phyloP scores from a whole-genome alignment of 2,329 filamentous ascomycete species.

The Furcasterigmium furcatum region DNA sequence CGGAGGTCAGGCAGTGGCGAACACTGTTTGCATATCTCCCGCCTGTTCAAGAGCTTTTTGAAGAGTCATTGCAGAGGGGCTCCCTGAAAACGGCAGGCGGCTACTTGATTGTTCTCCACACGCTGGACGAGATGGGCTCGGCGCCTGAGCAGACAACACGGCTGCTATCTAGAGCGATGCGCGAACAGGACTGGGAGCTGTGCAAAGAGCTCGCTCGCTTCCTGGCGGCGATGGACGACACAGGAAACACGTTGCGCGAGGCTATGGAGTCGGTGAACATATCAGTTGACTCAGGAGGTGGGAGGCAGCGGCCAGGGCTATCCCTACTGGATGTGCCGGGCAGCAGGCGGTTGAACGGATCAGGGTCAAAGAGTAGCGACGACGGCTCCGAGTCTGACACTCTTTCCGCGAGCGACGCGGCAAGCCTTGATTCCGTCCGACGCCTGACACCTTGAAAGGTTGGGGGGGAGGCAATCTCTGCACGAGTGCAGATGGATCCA shows the following conservation, averaged over 20 bases:
- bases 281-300: conserved; percentile 16
- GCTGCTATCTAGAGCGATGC: conserved; percentile 75
- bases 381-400: conserved; percentile 32
- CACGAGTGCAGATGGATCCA: too few relatives aligned
- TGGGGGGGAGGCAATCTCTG: too few relatives aligned
- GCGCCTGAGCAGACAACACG: conserved; percentile 77
- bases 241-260: conserved; percentile 72
- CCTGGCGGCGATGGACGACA: conserved; percentile 85
- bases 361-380: conserved; percentile 20
- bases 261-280: conserved; percentile 63
- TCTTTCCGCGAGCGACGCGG: conserved; percentile 31
- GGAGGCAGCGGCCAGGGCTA: not conserved
- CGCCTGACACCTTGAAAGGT: conserved; percentile 1
- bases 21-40: conserved; percentile 91
- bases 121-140: conserved; percentile 65
- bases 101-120: conserved; percentile 92
- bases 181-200: conserved; percentile 88
- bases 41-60: conserved; percentile 86
- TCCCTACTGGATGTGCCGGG: conserved; percentile 7
- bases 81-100: conserved; percentile 93
- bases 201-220: conserved; percentile 96
- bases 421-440: conserved; percentile 28
- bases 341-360: conserved; percentile 23
- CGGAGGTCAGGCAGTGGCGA: conserved; percentile 90
- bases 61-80: conserved; percentile 81